phyloP scores from a whole-genome alignment of 768 basidiomycete genomes.

The Cystoderma amianthinum region DNA sequence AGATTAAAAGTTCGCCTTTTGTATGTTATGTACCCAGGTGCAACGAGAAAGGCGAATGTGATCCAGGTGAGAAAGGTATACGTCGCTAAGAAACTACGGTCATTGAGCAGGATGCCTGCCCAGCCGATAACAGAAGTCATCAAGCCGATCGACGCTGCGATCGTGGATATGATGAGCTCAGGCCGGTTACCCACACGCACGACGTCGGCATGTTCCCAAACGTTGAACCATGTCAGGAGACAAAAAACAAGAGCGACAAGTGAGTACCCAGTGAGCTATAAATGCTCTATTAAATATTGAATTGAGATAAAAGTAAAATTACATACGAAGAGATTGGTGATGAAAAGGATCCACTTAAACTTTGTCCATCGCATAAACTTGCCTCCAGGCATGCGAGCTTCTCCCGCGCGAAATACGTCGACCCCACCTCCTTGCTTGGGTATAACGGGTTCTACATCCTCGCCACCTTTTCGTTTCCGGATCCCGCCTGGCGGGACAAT shows the following conservation, averaged over 20 bases:
- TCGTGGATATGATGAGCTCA: conserved; percentile 65
- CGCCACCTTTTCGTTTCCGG: conserved; percentile 24
- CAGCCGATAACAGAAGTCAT: conserved; percentile 70
- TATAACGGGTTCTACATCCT: conserved; percentile 21
- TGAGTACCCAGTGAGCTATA: conserved; percentile 48
- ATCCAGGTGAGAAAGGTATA: conserved; percentile 78
- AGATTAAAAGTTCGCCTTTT: conserved; percentile 49
- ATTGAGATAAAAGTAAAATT: not conserved
- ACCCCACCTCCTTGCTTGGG: conserved; percentile 68
- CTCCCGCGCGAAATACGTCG: conserved; percentile 52
- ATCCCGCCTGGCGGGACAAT: conserved; percentile 25
- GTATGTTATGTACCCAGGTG: conserved; percentile 79
- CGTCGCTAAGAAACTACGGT: conserved; percentile 73
- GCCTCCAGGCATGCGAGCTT: conserved; percentile 41
- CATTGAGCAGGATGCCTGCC: conserved; percentile 81
- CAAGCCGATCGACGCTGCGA: conserved; percentile 52
- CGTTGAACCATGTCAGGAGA: conserved; percentile 75
- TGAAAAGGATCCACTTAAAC: conserved; percentile 79
- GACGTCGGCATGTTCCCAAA: conserved; percentile 61
- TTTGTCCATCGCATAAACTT: conserved; percentile 62
- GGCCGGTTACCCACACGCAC: conserved; percentile 60
- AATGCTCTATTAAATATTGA: not conserved
- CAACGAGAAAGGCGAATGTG: conserved; percentile 63
- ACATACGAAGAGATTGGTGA: conserved; percentile 48
- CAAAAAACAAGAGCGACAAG: conserved; percentile 53